Conservation (phyloP, 2,329 filamentous ascomycete species). For the Penicillium digitatum region DNA sequence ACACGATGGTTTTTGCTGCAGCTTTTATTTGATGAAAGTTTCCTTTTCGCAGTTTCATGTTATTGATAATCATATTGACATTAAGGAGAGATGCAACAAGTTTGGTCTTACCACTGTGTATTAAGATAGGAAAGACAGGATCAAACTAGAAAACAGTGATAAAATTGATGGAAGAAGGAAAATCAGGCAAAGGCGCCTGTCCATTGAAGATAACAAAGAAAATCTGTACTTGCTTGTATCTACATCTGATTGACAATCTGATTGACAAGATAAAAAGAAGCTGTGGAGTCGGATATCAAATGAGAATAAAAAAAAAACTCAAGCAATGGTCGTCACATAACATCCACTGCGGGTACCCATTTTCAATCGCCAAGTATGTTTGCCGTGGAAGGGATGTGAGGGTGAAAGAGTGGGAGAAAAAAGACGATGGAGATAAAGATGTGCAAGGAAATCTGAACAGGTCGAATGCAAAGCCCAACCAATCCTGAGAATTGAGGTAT, state of each 20-base stretch:
- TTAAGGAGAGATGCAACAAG: not conserved
- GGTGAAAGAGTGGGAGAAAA: not conserved
- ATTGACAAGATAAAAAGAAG: not conserved
- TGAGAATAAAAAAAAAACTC: constrained; percentile 3
- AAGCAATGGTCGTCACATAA: constrained; percentile 14
- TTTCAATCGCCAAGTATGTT: constrained; percentile 3
- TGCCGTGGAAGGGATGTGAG: constrained; percentile 6
- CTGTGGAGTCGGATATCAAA: constrained; percentile 15
- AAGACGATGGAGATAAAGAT: not conserved
- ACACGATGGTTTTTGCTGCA: constrained; percentile 22
- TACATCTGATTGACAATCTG: not conserved
- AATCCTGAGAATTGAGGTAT: not conserved
- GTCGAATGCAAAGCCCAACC: not conserved
- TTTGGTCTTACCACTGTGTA: not conserved
- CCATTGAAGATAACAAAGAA: not conserved
- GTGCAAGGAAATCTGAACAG: not conserved
- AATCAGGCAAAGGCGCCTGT: not conserved
- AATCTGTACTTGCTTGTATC: not conserved
- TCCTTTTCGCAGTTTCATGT: not conserved
- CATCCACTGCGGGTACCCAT: constrained; percentile 14
- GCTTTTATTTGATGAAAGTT: constrained; percentile 4
- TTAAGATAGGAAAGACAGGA: not conserved
- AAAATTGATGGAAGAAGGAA: not conserved
- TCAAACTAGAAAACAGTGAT: not conserved
- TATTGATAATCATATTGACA: not conserved